Conservation (phyloP, 2,329 filamentous ascomycete genomes). For the Trematosphaeria pertusa region DNA sequence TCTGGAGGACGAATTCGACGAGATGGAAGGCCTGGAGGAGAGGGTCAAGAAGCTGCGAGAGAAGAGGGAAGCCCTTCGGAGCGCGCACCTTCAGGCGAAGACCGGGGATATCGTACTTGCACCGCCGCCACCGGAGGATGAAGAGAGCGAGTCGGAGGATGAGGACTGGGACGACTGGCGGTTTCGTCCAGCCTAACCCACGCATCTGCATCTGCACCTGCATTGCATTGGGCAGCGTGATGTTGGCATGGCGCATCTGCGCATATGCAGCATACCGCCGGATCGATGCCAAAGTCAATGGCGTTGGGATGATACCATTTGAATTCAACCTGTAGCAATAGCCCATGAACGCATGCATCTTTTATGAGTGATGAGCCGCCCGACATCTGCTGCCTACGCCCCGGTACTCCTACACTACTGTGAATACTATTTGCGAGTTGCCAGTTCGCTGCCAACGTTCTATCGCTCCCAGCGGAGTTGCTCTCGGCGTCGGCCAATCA, state of each 20-base stretch:
- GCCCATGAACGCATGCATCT: no score
- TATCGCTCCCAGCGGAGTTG: no score
- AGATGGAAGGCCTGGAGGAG: constrained; percentile 58
- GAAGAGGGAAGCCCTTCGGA: constrained; percentile 53
- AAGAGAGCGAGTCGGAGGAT: constrained; percentile 45
- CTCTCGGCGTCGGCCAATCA: constrained; percentile 20
- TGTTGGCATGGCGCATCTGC: constrained; percentile 17
- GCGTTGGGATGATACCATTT: constrained; percentile 21
- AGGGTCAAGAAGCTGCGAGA: constrained; percentile 54
- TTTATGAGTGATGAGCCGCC: no score
- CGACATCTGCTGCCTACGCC: no score
- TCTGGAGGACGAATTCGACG: constrained; percentile 58
- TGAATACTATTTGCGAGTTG: no score
- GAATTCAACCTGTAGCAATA: no score
- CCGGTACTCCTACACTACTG: no score
- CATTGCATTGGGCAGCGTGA: constrained; percentile 6
- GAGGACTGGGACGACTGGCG: constrained; percentile 49
- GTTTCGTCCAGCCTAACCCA: constrained; percentile 45
- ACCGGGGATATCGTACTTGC: constrained; percentile 15
- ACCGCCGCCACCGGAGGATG: constrained; percentile 20
- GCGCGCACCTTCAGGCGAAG: constrained; percentile 20
- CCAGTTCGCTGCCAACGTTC: no score
- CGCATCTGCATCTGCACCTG: neutral
- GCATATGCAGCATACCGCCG: constrained; percentile 26
- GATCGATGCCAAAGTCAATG: constrained; percentile 29